Percentiles rank a stretch among this genome's conserved stretches.
Conservation (phyloP, 1,139 yeast genomes). For the Magnusiomyces fungicola region DNA sequence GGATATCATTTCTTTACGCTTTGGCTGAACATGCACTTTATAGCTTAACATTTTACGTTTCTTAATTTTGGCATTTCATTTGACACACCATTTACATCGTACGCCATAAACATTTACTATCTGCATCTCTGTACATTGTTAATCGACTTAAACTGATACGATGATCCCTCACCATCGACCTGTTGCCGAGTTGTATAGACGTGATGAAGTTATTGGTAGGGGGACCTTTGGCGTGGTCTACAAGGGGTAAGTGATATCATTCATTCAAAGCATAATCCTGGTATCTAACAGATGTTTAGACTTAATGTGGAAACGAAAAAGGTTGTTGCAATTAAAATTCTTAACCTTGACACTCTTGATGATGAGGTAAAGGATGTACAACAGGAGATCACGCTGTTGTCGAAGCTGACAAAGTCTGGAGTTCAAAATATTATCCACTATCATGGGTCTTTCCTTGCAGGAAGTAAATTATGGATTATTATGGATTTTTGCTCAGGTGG, state of each 20-base stretch:
- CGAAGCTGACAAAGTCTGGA: slow-evolving; percentile 76
- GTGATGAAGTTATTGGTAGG: slow-evolving; percentile 88
- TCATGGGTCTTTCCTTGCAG: slow-evolving; percentile 79
- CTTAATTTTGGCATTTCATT: no score
- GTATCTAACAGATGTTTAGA: slow-evolving; percentile 1
- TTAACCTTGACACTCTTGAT: slow-evolving; percentile 85
- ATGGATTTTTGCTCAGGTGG: slow-evolving; percentile 99
- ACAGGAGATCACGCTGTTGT: slow-evolving; percentile 79
- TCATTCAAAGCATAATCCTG: neutral
- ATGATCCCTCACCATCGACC: slow-evolving; percentile 13
- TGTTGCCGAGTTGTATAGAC: slow-evolving; percentile 42
- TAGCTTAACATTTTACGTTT: no score
- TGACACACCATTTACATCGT: no score
- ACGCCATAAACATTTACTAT: no score
- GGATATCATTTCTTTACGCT: no score
- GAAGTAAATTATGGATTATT: slow-evolving; percentile 89
- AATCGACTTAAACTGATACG: no score
- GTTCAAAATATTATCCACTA: slow-evolving; percentile 75
- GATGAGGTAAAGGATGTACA: slow-evolving; percentile 96
- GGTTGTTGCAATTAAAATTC: slow-evolving; percentile 85
- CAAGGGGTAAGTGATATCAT: slow-evolving; percentile 44
- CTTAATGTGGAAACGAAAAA: slow-evolving; percentile 55
- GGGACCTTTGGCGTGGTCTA: slow-evolving; percentile 97
- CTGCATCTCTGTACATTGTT: no score
- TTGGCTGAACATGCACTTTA: no score